A percentile compares a stretch with the other conserved stretches of the same genome.
Conservation (phyloP, 805 yeast genomes). For the Barnettozyma salicaria region DNA sequence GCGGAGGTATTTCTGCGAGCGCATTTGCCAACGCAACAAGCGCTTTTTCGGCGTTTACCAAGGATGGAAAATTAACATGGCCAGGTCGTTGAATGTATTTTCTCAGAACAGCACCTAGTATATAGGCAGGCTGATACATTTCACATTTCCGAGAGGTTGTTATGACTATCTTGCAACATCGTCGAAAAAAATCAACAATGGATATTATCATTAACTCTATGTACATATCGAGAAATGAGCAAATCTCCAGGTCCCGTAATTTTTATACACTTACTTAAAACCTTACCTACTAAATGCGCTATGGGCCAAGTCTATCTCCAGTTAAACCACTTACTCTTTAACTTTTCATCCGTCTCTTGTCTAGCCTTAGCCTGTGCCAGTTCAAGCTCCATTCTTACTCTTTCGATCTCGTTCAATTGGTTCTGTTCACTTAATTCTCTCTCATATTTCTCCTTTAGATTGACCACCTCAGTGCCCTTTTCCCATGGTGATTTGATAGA, state of each 20-base stretch:
- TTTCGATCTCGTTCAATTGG: constrained; percentile 37
- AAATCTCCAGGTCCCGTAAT: no score
- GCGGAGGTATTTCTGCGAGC: constrained; percentile 23
- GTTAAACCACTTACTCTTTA: constrained; percentile 28
- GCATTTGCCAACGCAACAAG: constrained; percentile 29
- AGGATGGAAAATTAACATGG: constrained; percentile 27
- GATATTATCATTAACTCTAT: no score
- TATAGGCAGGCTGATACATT: no score
- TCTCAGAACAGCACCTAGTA: no score
- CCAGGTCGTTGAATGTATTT: constrained; percentile 15
- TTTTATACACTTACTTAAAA: neutral
- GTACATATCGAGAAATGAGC: no score
- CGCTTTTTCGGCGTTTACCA: constrained; percentile 23
- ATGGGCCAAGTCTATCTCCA: constrained; percentile 27
- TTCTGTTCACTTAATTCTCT: constrained; percentile 39
- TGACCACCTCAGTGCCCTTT: constrained; percentile 24
- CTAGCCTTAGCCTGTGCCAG: constrained; percentile 27
- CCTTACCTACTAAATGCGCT: neutral
- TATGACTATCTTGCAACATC: no score
- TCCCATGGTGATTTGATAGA: constrained; percentile 66
- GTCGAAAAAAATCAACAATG: no score
- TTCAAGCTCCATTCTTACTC: constrained; percentile 34
- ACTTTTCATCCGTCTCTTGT: constrained; percentile 28
- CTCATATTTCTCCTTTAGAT: constrained; percentile 43
- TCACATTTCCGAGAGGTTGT: no score